Base-by-base conservation (phyloP, 2,329 filamentous ascomycete genomes). In the Fusarium solani-melongenae region DNA sequence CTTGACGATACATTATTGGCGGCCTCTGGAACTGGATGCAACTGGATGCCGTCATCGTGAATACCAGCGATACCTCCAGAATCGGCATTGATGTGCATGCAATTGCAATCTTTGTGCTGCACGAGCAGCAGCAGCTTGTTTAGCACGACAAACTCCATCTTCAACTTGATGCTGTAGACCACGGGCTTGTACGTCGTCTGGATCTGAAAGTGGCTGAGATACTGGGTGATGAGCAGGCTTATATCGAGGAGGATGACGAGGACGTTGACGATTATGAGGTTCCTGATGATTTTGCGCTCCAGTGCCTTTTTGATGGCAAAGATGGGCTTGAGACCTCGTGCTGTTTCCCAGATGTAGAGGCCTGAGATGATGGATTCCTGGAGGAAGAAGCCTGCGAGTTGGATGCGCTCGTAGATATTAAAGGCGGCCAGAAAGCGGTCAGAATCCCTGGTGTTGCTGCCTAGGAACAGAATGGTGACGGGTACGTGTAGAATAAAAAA, bases 171-270 rank as follows among this genome's bases (percentile, higher is more conserved):
- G 65, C 71, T 74, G 61, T 74, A 74, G 7, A 74, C 71, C 15
- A 74, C 71, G 8, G 71, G 71, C 7, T 74, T 74, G 68, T 72
- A 74, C 2, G 71, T 74, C 6, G 71, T 74, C 22, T 74, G 71
- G 5, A 74, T 74, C 49, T 67, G 71, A 22, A 74, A 74, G 46
- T 72, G 68, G 38, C 62, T 64, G 61, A 72, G 68, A n/a, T 74
- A 74, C 17, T 74, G 71, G 5, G 65, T 74, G 5, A 46, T 10
- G 4, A 74, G 68, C 27, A 74, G 64, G 29, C 57, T 66, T 10
- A 74, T 59, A 24, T 74, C 71, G 49, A 74, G 71, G 14, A 74
- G 29, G n/a, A 74, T 73, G 10, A 74, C 69, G 46, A 74, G 62
- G 2, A 74, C n/a, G 22, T 74, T 74, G 61, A 72, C 71, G 15